Evolutionary conservation across 495 filamentous ascomycete genomes (phyloP), one percentile per base, ranked within the genome.

Genomic region (Xylaria sp.): DNA sequence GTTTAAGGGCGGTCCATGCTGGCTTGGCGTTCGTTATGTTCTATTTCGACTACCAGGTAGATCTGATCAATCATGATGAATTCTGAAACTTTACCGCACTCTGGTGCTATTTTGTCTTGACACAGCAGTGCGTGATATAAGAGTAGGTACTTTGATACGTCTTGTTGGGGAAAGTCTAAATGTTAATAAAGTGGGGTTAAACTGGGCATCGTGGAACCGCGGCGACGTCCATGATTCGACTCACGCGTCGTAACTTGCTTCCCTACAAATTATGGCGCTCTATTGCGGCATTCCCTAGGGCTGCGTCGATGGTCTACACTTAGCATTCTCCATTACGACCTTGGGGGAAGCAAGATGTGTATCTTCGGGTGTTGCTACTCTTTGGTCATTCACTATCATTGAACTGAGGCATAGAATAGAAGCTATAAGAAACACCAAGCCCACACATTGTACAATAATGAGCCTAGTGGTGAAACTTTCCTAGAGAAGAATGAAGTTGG

Each of bases 21-120:
- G 61, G 59, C 17, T 37, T 46, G 68, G 68, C 61, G 68, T 70
- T 70, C 50, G 61, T 40, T 29, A 59, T 58, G 35, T 55, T 37
- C 8, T 61, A 29, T 48, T 50, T 26, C 12, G 7, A 33, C 37
- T 15, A 33, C 8, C 24, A 21, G 19, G 31, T 2, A 31, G 26
- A 26, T 52, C 8, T 52, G 48, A 59, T 59, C 31, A 59, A 59
- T 37, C 31, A 59, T 31, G 50, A 26, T 58, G 15, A n/a, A 35
- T 33, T 1, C 15, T 14, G 24, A 15, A 19, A 21, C 6, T 5
- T 59, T 37, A 14, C 31, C 17, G 44, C 44, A n/a, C 44, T 48
- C 44, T 46, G 35, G 35, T 4, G 15, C 12, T 3, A 2, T 8
- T 9, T 24, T 3, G 41, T 44, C 41, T 44, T 44, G 12, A 44